phyloP scores from a whole-genome alignment of 768 basidiomycete species.

The Rickenella mellea region DNA sequence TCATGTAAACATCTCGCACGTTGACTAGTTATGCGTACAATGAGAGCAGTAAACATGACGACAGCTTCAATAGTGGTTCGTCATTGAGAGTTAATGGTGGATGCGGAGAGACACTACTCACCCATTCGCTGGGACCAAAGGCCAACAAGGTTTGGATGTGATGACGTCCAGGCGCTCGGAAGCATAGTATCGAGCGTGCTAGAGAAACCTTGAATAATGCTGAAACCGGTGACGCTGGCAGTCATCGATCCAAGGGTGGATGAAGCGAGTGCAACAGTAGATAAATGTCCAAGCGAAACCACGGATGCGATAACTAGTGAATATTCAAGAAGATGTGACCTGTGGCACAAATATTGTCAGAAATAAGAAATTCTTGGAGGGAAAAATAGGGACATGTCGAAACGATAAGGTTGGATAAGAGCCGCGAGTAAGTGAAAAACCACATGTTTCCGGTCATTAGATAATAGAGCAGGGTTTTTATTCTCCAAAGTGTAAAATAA shows the following conservation, averaged over 20 bases:
- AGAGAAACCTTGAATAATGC: constrained; percentile 72
- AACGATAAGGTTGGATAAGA: not conserved
- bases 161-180: constrained; percentile 90
- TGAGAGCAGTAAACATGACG: constrained; percentile 44
- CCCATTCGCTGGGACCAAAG: constrained; percentile 88
- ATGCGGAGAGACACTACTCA: constrained; percentile 23
- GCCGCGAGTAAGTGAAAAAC: no score
- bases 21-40: constrained; percentile 35
- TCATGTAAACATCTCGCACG: not conserved
- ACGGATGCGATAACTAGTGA: constrained; percentile 79
- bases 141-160: constrained; percentile 75
- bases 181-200: constrained; percentile 89
- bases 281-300: constrained; percentile 83
- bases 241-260: constrained; percentile 46
- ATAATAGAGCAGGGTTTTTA: no score
- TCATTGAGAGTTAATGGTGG: constrained; percentile 1
- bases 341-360: constrained; percentile 15
- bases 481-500: no score
- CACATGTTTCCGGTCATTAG: no score
- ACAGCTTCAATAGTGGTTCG: constrained; percentile 33
- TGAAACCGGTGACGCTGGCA: constrained; percentile 55
- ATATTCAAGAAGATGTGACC: constrained; percentile 78
- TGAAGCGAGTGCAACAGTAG: constrained; percentile 82
- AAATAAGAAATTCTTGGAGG: not conserved
- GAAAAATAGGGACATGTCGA: not conserved